Evolutionary conservation across 192 early-diverging fungal genomes (phyloP).

Genomic region (Entophlyctis luteolus): DNA sequence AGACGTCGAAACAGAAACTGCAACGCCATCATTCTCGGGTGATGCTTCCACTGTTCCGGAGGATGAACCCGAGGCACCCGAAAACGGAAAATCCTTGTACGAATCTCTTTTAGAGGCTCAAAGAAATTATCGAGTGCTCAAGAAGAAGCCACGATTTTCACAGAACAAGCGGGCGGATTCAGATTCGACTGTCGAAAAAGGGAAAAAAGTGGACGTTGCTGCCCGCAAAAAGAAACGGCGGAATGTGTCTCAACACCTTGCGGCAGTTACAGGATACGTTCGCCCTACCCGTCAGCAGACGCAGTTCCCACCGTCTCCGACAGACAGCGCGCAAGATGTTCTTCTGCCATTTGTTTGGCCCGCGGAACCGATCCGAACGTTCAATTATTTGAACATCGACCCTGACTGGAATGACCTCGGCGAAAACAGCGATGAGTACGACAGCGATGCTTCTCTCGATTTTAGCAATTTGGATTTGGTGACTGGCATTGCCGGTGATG

Average conservation of each 20-base stretch:
- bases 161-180: neutral
- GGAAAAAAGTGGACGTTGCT: neutral
- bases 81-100: slow-evolving; percentile 17
- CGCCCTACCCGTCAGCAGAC: slow-evolving; percentile 6
- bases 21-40: neutral
- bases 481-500: slow-evolving; percentile 11
- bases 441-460: slow-evolving; percentile 22
- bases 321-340: slow-evolving; percentile 7
- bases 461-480: slow-evolving; percentile 20
- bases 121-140: neutral
- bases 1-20: neutral
- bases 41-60: neutral
- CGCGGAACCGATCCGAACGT: slow-evolving; percentile 7
- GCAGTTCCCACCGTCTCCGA: slow-evolving; percentile 11
- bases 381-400: slow-evolving; percentile 9
- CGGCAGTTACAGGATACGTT: neutral
- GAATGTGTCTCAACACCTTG: neutral
- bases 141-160: neutral
- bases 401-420: neutral
- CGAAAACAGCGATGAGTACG: neutral
- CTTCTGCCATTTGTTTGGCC: slow-evolving; percentile 24
- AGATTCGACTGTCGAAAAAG: neutral
- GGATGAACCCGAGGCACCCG: neutral
- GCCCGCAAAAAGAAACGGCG: slow-evolving; percentile 18
- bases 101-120: slow-evolving; percentile 20